Base-by-base conservation (phyloP, 306 rosid species). In the Corylus americana region DNA sequence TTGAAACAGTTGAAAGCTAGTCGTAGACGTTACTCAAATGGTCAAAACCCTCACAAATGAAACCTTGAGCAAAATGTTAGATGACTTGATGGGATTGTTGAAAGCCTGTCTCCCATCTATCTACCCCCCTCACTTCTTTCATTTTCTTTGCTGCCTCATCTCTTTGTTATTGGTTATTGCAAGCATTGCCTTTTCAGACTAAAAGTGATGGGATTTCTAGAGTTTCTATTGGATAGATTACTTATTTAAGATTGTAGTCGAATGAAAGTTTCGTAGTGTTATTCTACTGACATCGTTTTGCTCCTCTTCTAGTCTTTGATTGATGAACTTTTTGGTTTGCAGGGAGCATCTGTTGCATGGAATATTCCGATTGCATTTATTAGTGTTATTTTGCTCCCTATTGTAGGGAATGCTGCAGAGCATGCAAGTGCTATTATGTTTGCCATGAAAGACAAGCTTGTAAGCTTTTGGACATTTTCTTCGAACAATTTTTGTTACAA, bases 371-470 rank as follows among this genome's bases (percentile, higher is more conserved):
- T 93, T 49, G 27, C 97, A 51, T 93, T 91, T 82, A 93, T 93
- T 57, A 90, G 97, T 72, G 97, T 93, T 61, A 82, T 93, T 80
- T 80, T 93, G 88, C 98, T 93, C 74, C 98, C 98, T 16, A 79
- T 93, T 51, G 97, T 88, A 84, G 94, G 93, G 70, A 91, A 93
- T 85, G 98, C 98, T 62, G 97, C 96, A 11, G 98, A 93, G 84
- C 98, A 93, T 87, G 98, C 97, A 70, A 90, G 94, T 77, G 98
- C 97, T 71, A 53, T 93, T 69, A 87, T 90, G 86, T 93, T 93
- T 90, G 97, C 98, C 80, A 87, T 90, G 92, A 91, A 93, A 89
- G 98, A 91, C 82, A 93, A 91, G 89, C 92, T 93, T 77, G 97
- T 93, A 77, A 87, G 88, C 51, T 73, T 84, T 73, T 59, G 47